Evolutionary conservation across 23 red algal species (phyloP).

Genomic region (Gracilaria domingensis): DNA sequence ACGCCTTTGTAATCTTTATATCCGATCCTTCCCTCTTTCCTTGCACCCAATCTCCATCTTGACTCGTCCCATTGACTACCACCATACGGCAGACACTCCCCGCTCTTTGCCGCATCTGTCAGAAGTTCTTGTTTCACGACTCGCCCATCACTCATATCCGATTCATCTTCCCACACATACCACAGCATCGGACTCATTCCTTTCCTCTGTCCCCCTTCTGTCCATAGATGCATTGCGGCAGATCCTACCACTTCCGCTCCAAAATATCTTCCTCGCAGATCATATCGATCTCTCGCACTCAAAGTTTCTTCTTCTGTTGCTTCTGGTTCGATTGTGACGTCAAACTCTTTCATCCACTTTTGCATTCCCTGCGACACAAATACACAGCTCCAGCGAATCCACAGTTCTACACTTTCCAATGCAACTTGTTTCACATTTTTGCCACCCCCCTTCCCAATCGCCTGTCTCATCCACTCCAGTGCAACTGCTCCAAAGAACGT

Average conservation of each 20-base stretch:
- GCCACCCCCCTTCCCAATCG: no score
- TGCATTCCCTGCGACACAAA: slow-evolving; percentile 4
- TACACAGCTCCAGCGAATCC: background rate
- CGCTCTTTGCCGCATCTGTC: background rate
- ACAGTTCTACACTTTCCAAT: background rate
- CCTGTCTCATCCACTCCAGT: no score
- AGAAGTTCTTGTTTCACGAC: slow-evolving; percentile 3
- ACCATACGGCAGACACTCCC: no score
- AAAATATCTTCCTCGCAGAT: no score
- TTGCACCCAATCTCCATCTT: no score
- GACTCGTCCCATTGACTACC: no score
- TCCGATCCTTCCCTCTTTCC: background rate
- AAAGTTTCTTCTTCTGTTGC: background rate
- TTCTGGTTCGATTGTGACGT: background rate
- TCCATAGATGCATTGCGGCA: background rate
- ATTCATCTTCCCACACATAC: background rate
- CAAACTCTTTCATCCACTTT: slow-evolving; percentile 7
- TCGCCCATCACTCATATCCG: slow-evolving; percentile 1
- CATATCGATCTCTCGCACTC: no score
- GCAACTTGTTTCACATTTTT: no score
- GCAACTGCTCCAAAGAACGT: no score
- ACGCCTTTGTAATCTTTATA: background rate
- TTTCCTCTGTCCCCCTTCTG: background rate
- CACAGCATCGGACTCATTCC: background rate
- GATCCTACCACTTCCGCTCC: background rate